Evolutionary conservation across 129 eudicot species (phyloP), one percentile per base, ranked within the genome.

Genomic region (Arctium lappa): DNA sequence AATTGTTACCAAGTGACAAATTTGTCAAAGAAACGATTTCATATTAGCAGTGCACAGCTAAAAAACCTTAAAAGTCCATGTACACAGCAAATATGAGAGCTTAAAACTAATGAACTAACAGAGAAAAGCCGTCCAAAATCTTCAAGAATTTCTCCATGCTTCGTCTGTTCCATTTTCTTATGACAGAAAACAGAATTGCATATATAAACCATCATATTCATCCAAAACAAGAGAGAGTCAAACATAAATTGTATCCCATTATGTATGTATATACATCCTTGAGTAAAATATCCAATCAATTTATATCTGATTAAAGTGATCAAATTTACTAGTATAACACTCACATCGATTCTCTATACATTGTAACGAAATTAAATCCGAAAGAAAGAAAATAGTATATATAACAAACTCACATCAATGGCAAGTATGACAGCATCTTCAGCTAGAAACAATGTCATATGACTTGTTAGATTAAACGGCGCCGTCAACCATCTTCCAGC

Each of bases 381-480:
- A 56, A 39, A 34, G 50, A 8, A 48, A 48, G 1, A 0, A 12
- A 53, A 3, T 15, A 53, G 65, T 60, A 5, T 0, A 69, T 60
- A 5, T 0, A 69, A 29, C 36, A 91, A 22, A 22, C 98, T 93
- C 76, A 93, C 99, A 89, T 96, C 92, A 32, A 90, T 75, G 22
- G 96, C 99, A 83, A 96, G 97, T 38, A 96, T 93, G 83, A 91
- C 96, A 82, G 98, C 94, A 75, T 87, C 93, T 70, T 93, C 85
- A 75, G 90, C 99, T 71, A 96, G 98, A 77, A 91, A 96, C 60
- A 96, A 85, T 37, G 99, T 96, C 89, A 96, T 89, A 80, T 93
- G 93, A 79, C 99, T 96, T 0, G 99, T 96, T 46, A 96, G 88
- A 88, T 96, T 96, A 86, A 96, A 96, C 34, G 99, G 99, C 16